phyloP scores from a whole-genome alignment of 352 stramenopile genomes.

The Phytophthora fragariae region DNA sequence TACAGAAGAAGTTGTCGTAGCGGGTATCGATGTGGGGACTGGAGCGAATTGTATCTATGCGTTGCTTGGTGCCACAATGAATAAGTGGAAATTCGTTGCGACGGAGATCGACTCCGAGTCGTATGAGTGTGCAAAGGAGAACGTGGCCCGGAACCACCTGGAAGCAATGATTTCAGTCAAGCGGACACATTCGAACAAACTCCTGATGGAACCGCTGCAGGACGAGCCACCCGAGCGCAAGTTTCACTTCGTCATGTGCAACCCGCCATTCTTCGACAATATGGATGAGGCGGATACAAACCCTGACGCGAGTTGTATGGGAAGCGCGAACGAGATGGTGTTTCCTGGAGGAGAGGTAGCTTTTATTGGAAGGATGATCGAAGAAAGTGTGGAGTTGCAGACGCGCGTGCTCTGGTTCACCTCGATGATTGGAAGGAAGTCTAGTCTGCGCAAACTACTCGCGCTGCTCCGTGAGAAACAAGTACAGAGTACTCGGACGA shows the following conservation, averaged over 20 bases:
- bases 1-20: constrained; percentile 35
- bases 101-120: constrained; percentile 95
- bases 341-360: constrained; percentile 93
- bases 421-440: constrained; percentile 94
- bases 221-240: constrained; percentile 27
- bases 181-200: constrained; percentile 44
- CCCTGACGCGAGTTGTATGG: constrained; percentile 75
- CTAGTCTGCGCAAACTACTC: constrained; percentile 91
- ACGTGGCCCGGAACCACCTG: constrained; percentile 92
- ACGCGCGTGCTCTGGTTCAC: constrained; percentile 94
- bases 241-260: constrained; percentile 97
- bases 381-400: constrained; percentile 86
- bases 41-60: constrained; percentile 97
- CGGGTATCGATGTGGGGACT: constrained; percentile 96
- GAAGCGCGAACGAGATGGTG: constrained; percentile 84
- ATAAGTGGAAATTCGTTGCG: constrained; percentile 93
- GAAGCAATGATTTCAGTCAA: constrained; percentile 64
- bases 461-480: constrained; percentile 75
- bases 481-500: constrained; percentile 84
- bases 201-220: constrained; percentile 62
- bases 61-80: constrained; percentile 88
- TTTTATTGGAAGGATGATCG: constrained; percentile 94
- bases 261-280: constrained; percentile 96
- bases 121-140: constrained; percentile 80
- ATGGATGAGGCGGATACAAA: constrained; percentile 84